Evolutionary conservation across 2,329 filamentous ascomycete genomes (phyloP), one percentile per base, ranked within the genome.

Genomic region (Calonectria pseudoreteaudii): DNA sequence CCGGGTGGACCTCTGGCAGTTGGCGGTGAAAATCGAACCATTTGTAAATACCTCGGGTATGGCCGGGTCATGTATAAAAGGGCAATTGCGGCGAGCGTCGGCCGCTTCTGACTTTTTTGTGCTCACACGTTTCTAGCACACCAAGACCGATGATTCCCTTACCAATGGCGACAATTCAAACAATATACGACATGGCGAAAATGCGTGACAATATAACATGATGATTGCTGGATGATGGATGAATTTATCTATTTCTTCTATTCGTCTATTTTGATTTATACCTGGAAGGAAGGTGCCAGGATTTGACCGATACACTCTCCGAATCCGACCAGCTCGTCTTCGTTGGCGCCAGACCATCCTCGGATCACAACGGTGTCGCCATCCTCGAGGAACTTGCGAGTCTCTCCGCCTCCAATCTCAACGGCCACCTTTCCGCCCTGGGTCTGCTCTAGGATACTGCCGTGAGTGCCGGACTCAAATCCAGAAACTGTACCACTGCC

Each of bases 401-500:
- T 73, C 70, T 93, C 92, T n/a, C 93, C 93, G 23, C 90, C 90
- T 0, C 87, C 87, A n/a, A 95, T 83, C 79, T 89, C 87, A 26
- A 95, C 86, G 1, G 89, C 83, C 14, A 86, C 86, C 84, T 94
- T 95, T 1, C 94, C 94, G 53, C 91, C 91, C 76, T 91, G 87
- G 0, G 90, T 94, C 81, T 93, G 91, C 84, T 96, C 94, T 41
- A 96, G 83, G 64, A 96, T 83, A 81, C 93, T 93, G 6, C 94
- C 94, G 75, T 92, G 86, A 7, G 91, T 90, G 14, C 94, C 93
- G 0, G 84, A 52, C 72, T 92, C 87, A 20, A 90, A 89, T 11
- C 94, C 94, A 0, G 85, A 86, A 74, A 96, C 95, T 0, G 94
- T 96, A 9, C 94, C 94, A 1, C 92, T 94, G 2, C 94, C 94